Conservation (phyloP, 345 rosid species). For the Pseudoturritis turrita region DNA sequence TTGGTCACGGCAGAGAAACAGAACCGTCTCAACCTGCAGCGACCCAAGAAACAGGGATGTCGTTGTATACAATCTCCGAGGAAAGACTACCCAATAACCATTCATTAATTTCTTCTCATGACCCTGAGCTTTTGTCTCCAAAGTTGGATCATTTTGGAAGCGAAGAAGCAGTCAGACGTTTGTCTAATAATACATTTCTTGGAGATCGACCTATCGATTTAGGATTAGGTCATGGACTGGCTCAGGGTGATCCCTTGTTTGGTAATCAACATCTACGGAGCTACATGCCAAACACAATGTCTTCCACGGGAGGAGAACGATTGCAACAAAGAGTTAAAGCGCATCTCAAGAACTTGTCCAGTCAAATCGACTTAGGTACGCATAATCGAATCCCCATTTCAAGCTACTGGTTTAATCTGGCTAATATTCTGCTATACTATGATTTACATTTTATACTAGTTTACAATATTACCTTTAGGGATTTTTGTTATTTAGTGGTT, state of each 20-base stretch:
- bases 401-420: background rate
- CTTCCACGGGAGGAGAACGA: constrained; percentile 49
- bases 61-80: constrained; percentile 33
- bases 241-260: constrained; percentile 33
- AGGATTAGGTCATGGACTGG: constrained; percentile 49
- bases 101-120: constrained; percentile 39
- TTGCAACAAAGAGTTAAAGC: constrained; percentile 65
- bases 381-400: background rate
- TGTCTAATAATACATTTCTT: constrained; percentile 13
- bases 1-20: constrained; percentile 43
- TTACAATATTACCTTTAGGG: background rate
- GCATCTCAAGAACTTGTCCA: constrained; percentile 70
- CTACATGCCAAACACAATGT: constrained; percentile 40
- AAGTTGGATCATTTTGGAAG: constrained; percentile 42
- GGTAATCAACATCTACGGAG: constrained; percentile 37
- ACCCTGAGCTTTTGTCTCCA: constrained; percentile 35
- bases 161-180: constrained; percentile 35
- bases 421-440: background rate
- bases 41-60: constrained; percentile 33
- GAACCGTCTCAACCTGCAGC: constrained; percentile 35
- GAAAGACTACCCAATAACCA: constrained; percentile 39
- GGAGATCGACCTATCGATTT: constrained; percentile 36
- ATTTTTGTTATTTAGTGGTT: too few species aligned
- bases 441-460: background rate
- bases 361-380: constrained; percentile 61